phyloP scores from a whole-genome alignment of 2,329 filamentous ascomycete genomes.

The Talaromyces sp. region DNA sequence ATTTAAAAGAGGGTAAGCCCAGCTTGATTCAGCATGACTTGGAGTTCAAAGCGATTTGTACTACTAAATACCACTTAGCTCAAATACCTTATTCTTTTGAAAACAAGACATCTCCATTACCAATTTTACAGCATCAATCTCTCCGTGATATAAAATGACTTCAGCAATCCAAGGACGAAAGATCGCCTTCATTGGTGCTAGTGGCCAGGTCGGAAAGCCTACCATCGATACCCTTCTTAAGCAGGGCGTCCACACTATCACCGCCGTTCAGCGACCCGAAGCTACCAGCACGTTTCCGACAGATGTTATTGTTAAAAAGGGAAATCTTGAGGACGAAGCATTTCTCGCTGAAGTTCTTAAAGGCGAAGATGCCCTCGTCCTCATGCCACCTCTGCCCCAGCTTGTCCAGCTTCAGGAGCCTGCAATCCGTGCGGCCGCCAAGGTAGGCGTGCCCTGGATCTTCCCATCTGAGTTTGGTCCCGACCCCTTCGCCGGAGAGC shows the following conservation, averaged over 20 bases:
- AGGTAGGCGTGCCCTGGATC: conserved; percentile 54
- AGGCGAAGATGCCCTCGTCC: conserved; percentile 57
- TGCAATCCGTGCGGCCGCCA: conserved; percentile 54
- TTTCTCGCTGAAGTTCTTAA: conserved; percentile 50
- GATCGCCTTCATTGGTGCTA: not conserved
- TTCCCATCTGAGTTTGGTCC: conserved; percentile 50
- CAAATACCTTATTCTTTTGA: not conserved
- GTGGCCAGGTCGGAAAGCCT: not conserved
- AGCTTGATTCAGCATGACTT: too few species aligned
- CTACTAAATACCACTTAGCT: not conserved
- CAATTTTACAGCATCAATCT: not conserved
- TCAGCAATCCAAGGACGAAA: not conserved
- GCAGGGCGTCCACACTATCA: conserved; percentile 50
- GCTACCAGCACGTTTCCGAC: conserved; percentile 44
- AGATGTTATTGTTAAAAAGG: conserved; percentile 40
- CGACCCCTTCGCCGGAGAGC: conserved; percentile 30
- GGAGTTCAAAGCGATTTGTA: too few species aligned
- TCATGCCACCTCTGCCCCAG: conserved; percentile 49
- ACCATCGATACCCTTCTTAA: conserved; percentile 36
- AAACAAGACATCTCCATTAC: not conserved
- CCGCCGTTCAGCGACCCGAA: conserved; percentile 48
- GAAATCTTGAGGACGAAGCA: conserved; percentile 49
- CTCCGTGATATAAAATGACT: not conserved
- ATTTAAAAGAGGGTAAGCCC: too few species aligned
- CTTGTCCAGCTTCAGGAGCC: conserved; percentile 43